Percentiles rank a stretch among this genome's conserved stretches.
phyloP scores from a whole-genome alignment of 345 rosid genomes.

The Pelargonium nanum region DNA sequence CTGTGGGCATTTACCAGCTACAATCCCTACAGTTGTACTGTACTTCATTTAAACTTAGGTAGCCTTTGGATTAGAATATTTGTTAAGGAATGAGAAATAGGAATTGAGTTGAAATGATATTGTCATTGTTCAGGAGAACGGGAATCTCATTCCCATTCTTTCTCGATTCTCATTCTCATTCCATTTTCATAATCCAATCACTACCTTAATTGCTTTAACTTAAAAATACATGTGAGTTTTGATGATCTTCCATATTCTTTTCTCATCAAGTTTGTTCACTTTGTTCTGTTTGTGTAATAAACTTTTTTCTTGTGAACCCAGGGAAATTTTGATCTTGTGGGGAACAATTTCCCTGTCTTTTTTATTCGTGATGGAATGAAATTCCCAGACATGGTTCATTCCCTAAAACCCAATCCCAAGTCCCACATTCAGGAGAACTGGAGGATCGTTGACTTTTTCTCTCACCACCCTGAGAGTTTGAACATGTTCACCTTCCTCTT shows the following conservation, averaged over 20 bases:
- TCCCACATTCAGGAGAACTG: slow-evolving; percentile 92
- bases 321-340: slow-evolving; percentile 99
- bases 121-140: no score
- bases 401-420: slow-evolving; percentile 94
- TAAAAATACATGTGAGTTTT: no score
- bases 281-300: neutral
- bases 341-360: slow-evolving; percentile 96
- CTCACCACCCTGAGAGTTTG: slow-evolving; percentile 90
- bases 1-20: neutral
- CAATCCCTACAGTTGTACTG: neutral
- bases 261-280: no score
- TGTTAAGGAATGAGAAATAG: no score
- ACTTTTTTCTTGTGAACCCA: slow-evolving; percentile 18
- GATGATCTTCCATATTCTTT: no score
- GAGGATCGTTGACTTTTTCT: slow-evolving; percentile 91
- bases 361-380: slow-evolving; percentile 93
- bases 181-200: no score
- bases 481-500: slow-evolving; percentile 82
- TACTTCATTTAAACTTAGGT: neutral
- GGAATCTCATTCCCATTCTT: no score
- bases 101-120: no score
- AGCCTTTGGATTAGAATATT: neutral
- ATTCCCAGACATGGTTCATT: slow-evolving; percentile 91
- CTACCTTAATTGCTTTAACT: no score
- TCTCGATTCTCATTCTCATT: no score